Conservation (phyloP, 1,284 basidiomycete species). For the Rugosomyces carneus region DNA sequence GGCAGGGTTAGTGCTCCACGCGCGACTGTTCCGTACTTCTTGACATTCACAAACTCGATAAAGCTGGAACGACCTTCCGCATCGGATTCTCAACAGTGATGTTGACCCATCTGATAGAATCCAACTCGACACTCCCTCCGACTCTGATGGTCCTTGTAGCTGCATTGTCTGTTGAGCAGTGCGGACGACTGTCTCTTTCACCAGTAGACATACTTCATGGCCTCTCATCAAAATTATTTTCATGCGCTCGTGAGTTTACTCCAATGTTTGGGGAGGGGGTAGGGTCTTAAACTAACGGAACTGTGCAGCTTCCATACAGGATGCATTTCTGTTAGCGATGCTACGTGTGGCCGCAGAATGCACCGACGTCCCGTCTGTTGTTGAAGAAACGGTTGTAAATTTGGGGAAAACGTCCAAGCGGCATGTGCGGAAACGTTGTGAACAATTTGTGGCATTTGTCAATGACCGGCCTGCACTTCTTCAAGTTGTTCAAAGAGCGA, state of each 20-base stretch:
- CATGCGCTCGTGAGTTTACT: constrained; percentile 41
- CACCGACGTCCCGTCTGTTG: constrained; percentile 42
- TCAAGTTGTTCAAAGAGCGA: constrained; percentile 38
- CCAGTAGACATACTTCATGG: constrained; percentile 47
- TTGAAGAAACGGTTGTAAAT: constrained; percentile 35
- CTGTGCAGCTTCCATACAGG: constrained; percentile 57
- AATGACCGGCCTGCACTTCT: constrained; percentile 37
- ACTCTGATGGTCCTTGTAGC: constrained; percentile 59
- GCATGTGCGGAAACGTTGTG: constrained; percentile 63
- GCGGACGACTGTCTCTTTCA: constrained; percentile 41
- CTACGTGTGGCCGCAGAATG: constrained; percentile 55
- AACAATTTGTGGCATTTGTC: constrained; percentile 51
- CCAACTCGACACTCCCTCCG: constrained; percentile 37
- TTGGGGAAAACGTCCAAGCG: constrained; percentile 39
- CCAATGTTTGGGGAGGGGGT: neutral
- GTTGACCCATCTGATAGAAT: constrained; percentile 41
- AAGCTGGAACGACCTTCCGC: constrained; percentile 41
- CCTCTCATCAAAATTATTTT: constrained; percentile 38
- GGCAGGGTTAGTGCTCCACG: constrained; percentile 37
- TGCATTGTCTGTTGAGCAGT: constrained; percentile 59
- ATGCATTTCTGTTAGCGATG: constrained; percentile 64
- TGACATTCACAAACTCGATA: constrained; percentile 8
- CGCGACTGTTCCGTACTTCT: neutral
- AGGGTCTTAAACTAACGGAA: neutral
- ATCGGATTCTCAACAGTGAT: constrained; percentile 45